phyloP scores from a whole-genome alignment of 2,329 filamentous ascomycete species.

The Salinomyces thailandicus region DNA sequence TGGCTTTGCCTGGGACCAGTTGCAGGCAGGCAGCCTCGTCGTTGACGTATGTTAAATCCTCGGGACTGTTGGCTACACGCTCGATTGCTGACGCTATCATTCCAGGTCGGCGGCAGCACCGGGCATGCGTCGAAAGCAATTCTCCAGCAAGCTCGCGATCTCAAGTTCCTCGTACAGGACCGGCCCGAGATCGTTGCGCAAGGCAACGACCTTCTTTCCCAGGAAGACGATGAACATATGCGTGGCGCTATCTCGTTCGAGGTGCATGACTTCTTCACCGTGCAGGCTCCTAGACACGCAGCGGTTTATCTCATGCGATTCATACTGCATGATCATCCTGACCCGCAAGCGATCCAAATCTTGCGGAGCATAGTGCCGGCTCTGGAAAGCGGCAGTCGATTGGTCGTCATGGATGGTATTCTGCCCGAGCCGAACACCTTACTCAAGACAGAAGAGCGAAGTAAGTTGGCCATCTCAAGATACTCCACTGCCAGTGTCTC shows the following conservation, averaged over 20 bases:
- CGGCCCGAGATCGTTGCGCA: slow-evolving; percentile 17
- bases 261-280: slow-evolving; percentile 17
- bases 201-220: slow-evolving; percentile 2
- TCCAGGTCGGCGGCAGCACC: not conserved
- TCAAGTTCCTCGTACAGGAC: slow-evolving; percentile 35
- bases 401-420: slow-evolving; percentile 13
- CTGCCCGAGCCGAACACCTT: slow-evolving; percentile 5
- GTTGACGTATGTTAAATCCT: too few species aligned
- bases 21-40: not conserved
- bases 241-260: not conserved
- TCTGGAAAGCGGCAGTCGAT: slow-evolving; percentile 11
- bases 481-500: too few species aligned
- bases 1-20: slow-evolving; percentile 1
- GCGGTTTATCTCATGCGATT: slow-evolving; percentile 18
- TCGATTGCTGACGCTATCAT: too few species aligned
- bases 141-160: not conserved
- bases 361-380: slow-evolving; percentile 8
- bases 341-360: slow-evolving; percentile 10
- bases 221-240: not conserved
- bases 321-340: slow-evolving; percentile 16
- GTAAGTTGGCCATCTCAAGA: too few species aligned
- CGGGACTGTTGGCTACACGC: too few species aligned
- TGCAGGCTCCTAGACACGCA: slow-evolving; percentile 17
- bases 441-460: too few species aligned
- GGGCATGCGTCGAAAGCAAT: not conserved